Conservation (phyloP, 2,329 filamentous ascomycete genomes). For the Triangularia setosa region DNA sequence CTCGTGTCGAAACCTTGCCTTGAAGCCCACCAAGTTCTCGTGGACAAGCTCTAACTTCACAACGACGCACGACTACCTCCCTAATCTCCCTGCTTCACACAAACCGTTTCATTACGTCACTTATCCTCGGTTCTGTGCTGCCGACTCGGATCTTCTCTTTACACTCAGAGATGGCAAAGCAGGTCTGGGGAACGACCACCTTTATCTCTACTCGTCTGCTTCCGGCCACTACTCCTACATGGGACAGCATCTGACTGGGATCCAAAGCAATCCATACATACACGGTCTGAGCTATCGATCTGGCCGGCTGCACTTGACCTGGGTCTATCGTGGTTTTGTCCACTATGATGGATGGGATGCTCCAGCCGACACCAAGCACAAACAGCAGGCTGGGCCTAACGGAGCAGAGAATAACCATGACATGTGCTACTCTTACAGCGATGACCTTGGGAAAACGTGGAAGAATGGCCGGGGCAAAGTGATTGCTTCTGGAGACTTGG, state of each 20-base stretch:
- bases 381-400: slow-evolving; percentile 41
- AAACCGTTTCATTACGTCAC: slow-evolving; percentile 40
- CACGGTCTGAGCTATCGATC: slow-evolving; percentile 38
- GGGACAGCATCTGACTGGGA: slow-evolving; percentile 41
- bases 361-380: slow-evolving; percentile 37
- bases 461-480: slow-evolving; percentile 35
- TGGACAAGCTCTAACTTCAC: slow-evolving; percentile 38
- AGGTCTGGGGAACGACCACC: slow-evolving; percentile 46
- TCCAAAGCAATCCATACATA: slow-evolving; percentile 48
- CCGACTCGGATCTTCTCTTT: slow-evolving; percentile 40
- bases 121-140: slow-evolving; percentile 45
- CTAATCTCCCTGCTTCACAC: slow-evolving; percentile 30
- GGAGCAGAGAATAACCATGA: slow-evolving; percentile 46
- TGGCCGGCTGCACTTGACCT: slow-evolving; percentile 40
- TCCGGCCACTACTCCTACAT: slow-evolving; percentile 36
- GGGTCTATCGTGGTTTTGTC: slow-evolving; percentile 49
- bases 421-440: slow-evolving; percentile 47
- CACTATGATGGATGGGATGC: slow-evolving; percentile 42
- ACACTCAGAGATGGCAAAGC: slow-evolving; percentile 49
- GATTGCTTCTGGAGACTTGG: slow-evolving; percentile 32
- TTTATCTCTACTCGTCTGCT: slow-evolving; percentile 41
- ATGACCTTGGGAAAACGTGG: slow-evolving; percentile 42
- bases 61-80: slow-evolving; percentile 34
- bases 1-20: slow-evolving; percentile 33
- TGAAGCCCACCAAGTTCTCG: slow-evolving; percentile 28